Base-by-base conservation (phyloP, 352 stramenopile species). In the Phytophthora chlamydospora region DNA sequence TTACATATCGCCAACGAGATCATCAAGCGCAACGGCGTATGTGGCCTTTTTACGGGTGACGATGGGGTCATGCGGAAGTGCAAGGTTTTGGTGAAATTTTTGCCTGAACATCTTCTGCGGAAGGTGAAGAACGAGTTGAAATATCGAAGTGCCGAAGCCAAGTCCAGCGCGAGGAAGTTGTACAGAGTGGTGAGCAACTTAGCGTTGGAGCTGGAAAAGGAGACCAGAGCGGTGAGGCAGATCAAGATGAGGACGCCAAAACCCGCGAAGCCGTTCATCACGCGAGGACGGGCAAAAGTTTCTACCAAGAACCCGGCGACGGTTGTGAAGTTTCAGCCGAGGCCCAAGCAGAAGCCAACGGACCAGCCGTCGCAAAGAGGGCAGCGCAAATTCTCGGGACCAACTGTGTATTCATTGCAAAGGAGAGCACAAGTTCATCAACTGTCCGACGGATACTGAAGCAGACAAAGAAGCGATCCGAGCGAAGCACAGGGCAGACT, bases 1-100 rank as follows among this genome's bases (percentile, higher is more conserved):
- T 63, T 63, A 11, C 55, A 63, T 10, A 44, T 56, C 8, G 36
- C 44, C 29, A 63, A 63, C 38, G 45, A 51, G 7, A 63, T 57
- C 16, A 63, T 63, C 31, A 63, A 56, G 38, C 44, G 12, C 13
- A 44, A 63, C 3, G 45, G 39, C n/a, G 45, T 63, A 17, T 21
- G 8, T 29, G 45, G 44, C 11, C 45, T 57, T 17, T 44, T 50
- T 12, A 3, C 7, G 16, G 14, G 14, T 19, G 55, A 57, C 9
- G 36, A 56, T 10, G 41, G 33, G 21, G 21, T 32, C 2, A 60
- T 52, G 17, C 29, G 51, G 4, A 59, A 59, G 4, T 59, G 51
- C 19, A 51, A 59, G 41, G 51, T 59, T 11, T 14, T 60, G 6
- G 14, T 46, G 29, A 52, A 50, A 14, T 43, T 39, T 10, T 4